These are phyloP conservation scores for Aegilops bicornis DNA, from an alignment of 176 grass and related monocot species.

Conservation along the genomic window DNA sequence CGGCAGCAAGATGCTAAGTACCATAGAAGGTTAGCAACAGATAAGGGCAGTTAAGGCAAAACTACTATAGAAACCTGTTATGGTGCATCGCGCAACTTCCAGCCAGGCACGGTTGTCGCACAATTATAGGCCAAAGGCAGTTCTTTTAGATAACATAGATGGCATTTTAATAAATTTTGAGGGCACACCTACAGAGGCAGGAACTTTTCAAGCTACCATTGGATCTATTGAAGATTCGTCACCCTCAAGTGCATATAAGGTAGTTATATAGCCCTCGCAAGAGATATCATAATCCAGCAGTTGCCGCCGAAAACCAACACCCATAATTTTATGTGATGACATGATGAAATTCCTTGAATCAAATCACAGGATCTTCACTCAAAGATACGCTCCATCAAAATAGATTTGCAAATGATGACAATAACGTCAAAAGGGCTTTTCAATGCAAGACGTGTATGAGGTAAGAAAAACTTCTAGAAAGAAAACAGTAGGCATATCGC, in stretches of 20 bases:
- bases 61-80: neutral
- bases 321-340: neutral
- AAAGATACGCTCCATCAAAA: neutral
- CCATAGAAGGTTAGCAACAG: conserved; percentile 17
- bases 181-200: neutral
- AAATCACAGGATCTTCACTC: neutral
- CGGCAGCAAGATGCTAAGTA: conserved; percentile 16
- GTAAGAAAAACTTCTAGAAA: neutral
- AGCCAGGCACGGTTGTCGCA: neutral
- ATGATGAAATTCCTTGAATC: neutral
- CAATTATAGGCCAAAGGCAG: neutral
- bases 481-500: neutral
- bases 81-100: neutral
- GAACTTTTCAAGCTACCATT: neutral
- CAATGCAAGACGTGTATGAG: neutral
- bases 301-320: neutral
- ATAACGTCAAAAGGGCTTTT: neutral
- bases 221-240: neutral
- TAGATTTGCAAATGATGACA: neutral
- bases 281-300: neutral
- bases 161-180: neutral
- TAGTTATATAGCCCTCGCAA: neutral
- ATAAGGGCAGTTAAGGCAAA: neutral
- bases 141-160: neutral
- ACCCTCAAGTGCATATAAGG: neutral